Conservation (phyloP, 202 grass and related monocot genomes). For the Digitaria exilis region DNA sequence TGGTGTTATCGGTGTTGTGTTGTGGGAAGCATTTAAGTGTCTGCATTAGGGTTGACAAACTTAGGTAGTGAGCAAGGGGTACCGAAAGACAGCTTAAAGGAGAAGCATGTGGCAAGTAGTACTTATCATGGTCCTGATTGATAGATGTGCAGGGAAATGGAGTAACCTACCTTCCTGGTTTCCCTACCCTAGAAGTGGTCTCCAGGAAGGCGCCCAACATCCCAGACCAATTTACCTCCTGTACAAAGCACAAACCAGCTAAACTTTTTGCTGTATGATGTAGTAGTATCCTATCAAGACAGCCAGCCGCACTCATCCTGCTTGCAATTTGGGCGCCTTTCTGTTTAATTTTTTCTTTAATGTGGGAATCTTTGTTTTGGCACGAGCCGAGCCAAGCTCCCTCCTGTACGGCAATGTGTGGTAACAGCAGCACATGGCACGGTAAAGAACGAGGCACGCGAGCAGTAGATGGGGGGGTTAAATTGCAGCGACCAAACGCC, state of each 20-base stretch:
- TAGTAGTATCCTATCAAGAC: too few species aligned
- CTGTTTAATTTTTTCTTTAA: not conserved
- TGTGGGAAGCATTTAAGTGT: constrained; percentile 16
- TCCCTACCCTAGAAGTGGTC: not conserved
- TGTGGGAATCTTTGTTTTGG: not conserved
- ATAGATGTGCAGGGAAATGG: not conserved
- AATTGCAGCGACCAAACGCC: constrained; percentile 34
- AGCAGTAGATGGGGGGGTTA: constrained; percentile 19
- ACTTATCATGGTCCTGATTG: constrained; percentile 9
- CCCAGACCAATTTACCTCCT: not conserved
- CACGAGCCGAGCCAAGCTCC: not conserved
- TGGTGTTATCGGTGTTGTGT: not conserved
- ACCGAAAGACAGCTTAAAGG: constrained; percentile 30
- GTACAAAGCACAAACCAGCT: not conserved
- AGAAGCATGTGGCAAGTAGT: constrained; percentile 26
- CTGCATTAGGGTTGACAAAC: constrained; percentile 28
- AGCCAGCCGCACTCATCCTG: not conserved
- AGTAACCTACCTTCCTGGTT: not conserved
- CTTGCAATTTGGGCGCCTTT: not conserved
- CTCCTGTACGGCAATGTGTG: not conserved
- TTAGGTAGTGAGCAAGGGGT: constrained; percentile 27
- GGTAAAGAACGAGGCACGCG: not conserved
- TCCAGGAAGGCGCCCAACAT: not conserved
- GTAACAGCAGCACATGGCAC: not conserved
- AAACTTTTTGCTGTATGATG: not conserved